These are phyloP conservation scores for Aspergillus pseudoglaucus DNA, from an alignment of 2,329 filamentous ascomycete genomes.

Conservation along the genomic window DNA sequence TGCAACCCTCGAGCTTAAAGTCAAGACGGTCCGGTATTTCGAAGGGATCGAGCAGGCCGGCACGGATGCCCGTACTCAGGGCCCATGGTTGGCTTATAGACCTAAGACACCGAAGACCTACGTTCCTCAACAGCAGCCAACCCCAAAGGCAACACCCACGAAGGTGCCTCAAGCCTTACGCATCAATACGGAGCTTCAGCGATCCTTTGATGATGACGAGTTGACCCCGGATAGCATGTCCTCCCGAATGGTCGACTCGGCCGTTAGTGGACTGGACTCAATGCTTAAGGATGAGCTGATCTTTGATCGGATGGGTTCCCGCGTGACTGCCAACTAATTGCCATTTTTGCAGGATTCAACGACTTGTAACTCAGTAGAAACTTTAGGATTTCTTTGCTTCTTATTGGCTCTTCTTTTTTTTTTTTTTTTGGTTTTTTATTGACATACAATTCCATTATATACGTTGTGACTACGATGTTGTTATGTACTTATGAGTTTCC, in stretches of 20 bases:
- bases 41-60: slow-evolving; percentile 64
- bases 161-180: slow-evolving; percentile 36
- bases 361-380: no score
- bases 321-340: slow-evolving; percentile 24
- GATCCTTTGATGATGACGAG: slow-evolving; percentile 35
- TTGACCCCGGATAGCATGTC: slow-evolving; percentile 45
- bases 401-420: no score
- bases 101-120: slow-evolving; percentile 25
- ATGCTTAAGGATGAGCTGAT: slow-evolving; percentile 35
- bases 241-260: slow-evolving; percentile 41
- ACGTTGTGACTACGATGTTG: not conserved
- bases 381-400: no score
- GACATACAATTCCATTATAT: not conserved
- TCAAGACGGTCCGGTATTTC: slow-evolving; percentile 69
- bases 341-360: not conserved
- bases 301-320: slow-evolving; percentile 39
- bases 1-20: slow-evolving; percentile 64
- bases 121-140: slow-evolving; percentile 22
- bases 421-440: no score
- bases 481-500: no score
- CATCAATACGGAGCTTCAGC: slow-evolving; percentile 39
- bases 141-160: slow-evolving; percentile 21
- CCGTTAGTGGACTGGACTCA: slow-evolving; percentile 36
- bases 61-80: slow-evolving; percentile 39
- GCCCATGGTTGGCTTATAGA: slow-evolving; percentile 37